Base-by-base conservation (phyloP, 1,284 basidiomycete species). In the Farysia itapuensis region DNA sequence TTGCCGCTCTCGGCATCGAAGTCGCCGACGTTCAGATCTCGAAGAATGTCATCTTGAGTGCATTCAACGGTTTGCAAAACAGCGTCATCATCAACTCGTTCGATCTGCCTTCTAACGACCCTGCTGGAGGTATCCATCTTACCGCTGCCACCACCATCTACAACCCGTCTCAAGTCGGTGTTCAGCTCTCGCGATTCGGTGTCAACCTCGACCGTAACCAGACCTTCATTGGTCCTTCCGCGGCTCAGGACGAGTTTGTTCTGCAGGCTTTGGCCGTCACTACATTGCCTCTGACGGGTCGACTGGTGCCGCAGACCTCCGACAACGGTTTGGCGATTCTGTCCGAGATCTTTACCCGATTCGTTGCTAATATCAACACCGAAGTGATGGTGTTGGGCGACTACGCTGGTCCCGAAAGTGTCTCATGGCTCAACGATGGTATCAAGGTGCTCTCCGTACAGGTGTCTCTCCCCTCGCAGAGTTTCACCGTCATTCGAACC, bases 121-220 rank as follows among this genome's bases (percentile, higher is more conserved):
- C 86, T 2, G 82, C 81, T 3, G 88, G 87, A n/a, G 87, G 87
- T 30, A 85, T 89, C 49, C 82, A 83, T 51, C 79, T 89, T 35
- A 86, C 84, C 1, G 79, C 88, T 11, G 78, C 84, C 39, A 82
- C 86, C 1, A 82, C 81, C 14, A 80, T 85, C 20, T 79, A 80
- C 12, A 89, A 88, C 67, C 87, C 87, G 18, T 85, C 87, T 4
- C 86, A 88, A 81, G 85, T 89, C 33, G 88, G 87, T 42, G 83
- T 89, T 11, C 78, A 83, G 52, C 79, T 88, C 11, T 82, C 81
- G 44, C 81, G 81, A 4, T 81, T 89, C 49, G 82, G 81, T 6
- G 87, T 87, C 75, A 79, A 82, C 44, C 84, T 84, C 11, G 84
- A 80, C 57, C 81, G 82, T 40, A 80, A 81, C 35, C 77, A 79